These are phyloP conservation scores for Chlorella sp. DNA, from an alignment of 139 green algal genomes.

Conservation along the genomic window DNA sequence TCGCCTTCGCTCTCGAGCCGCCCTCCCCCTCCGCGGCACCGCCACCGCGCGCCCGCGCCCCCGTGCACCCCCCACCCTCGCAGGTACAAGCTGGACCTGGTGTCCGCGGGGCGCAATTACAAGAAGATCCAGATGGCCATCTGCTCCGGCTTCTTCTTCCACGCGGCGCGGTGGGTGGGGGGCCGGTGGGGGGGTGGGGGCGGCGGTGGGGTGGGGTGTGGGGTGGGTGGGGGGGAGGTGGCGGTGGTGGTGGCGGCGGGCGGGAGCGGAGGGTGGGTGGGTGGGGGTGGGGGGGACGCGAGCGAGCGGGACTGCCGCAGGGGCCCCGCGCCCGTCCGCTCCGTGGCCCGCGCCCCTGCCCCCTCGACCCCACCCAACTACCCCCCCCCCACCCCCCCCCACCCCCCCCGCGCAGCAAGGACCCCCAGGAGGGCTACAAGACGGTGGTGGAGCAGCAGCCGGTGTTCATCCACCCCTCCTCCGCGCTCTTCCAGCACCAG, in stretches of 20 bases:
- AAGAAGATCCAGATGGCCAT: conserved; percentile 87
- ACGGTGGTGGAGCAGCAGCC: conserved; percentile 93
- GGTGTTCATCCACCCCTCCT: conserved; percentile 96
- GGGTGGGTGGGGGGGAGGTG: too few relatives aligned
- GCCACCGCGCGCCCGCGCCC: too few relatives aligned
- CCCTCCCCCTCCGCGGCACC: too few relatives aligned
- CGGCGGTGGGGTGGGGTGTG: too few relatives aligned
- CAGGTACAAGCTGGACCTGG: conserved; percentile 98
- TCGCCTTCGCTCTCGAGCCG: too few relatives aligned
- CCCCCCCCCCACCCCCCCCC: conserved; percentile 28
- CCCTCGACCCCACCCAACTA: too few relatives aligned
- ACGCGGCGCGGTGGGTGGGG: conserved; percentile 83
- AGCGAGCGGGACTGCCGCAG: too few relatives aligned
- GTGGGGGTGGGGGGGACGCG: too few relatives aligned
- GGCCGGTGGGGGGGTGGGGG: too few relatives aligned
- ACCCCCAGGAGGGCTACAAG: conserved; percentile 67
- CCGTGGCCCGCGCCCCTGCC: background rate
- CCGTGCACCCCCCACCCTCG: too few relatives aligned
- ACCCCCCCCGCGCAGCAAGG: background rate
- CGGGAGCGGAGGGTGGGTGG: too few relatives aligned
- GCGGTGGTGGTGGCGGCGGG: too few relatives aligned
- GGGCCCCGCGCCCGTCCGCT: background rate
- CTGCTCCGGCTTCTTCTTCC: conserved; percentile 96
- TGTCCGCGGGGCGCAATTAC: conserved; percentile 85
- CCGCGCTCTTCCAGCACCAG: conserved; percentile 89